Conservation (phyloP, 1,139 yeast species). For the Geotrichum australiense region DNA sequence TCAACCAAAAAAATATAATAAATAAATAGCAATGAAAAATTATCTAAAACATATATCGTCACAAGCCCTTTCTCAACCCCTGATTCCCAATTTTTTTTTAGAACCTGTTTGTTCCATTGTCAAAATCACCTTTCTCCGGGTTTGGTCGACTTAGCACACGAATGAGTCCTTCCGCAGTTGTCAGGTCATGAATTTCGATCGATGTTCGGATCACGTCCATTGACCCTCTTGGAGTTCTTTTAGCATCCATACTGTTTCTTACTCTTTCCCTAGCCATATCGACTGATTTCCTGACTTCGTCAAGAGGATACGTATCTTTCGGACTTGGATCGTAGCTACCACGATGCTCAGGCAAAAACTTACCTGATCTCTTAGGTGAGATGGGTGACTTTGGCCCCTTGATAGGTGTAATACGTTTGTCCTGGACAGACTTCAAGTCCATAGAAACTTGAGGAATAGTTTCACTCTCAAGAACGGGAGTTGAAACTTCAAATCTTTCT, state of each 20-base stretch:
- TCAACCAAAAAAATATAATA: too few species aligned
- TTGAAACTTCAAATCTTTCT: neutral
- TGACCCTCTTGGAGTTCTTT: constrained; percentile 25
- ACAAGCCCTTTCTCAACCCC: too few species aligned
- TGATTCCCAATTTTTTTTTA: too few species aligned
- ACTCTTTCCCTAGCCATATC: constrained; percentile 22
- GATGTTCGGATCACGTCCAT: constrained; percentile 27
- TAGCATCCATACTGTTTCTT: constrained; percentile 27
- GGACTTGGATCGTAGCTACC: too few species aligned
- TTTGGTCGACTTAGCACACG: constrained; percentile 16
- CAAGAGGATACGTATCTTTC: too few species aligned
- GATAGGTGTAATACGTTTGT: neutral
- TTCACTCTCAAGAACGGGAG: neutral
- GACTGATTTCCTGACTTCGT: constrained; percentile 15
- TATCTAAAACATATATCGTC: too few species aligned
- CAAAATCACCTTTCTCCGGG: neutral
- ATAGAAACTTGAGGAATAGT: neutral
- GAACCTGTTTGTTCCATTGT: too few species aligned
- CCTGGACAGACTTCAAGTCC: constrained; percentile 2
- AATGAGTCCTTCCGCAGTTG: constrained; percentile 29
- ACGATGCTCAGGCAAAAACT: too few species aligned
- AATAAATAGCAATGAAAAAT: too few species aligned
- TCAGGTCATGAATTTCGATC: constrained; percentile 27
- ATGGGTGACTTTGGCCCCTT: neutral
- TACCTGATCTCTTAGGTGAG: neutral